Percentiles rank a stretch among this genome's conserved stretches.
Conservation (phyloP, 1,139 yeast genomes). For the Hyphopichia wangnamkhiaoensis region DNA sequence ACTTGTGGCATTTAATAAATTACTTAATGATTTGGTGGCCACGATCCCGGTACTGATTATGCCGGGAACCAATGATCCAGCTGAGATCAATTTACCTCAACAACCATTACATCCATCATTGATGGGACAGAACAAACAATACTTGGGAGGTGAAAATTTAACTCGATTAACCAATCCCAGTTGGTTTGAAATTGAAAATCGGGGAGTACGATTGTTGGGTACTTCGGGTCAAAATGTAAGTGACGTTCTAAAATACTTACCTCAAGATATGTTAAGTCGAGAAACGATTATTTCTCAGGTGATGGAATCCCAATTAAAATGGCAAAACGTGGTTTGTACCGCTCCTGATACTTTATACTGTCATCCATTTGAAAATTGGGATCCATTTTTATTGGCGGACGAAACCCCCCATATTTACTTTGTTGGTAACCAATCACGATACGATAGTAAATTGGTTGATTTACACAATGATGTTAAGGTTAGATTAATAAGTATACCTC, state of each 20-base stretch:
- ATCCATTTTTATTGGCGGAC: slow-evolving; percentile 70
- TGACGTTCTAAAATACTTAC: slow-evolving; percentile 70
- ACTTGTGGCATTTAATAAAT: slow-evolving; percentile 49
- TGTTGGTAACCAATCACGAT: slow-evolving; percentile 78
- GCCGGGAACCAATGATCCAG: slow-evolving; percentile 88
- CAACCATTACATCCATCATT: slow-evolving; percentile 82
- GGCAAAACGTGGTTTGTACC: slow-evolving; percentile 92
- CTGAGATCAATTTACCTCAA: slow-evolving; percentile 83
- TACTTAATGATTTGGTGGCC: slow-evolving; percentile 57
- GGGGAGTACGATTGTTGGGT: slow-evolving; percentile 61
- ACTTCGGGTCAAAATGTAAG: slow-evolving; percentile 83
- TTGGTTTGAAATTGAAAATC: slow-evolving; percentile 54
- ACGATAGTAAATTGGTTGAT: slow-evolving; percentile 35
- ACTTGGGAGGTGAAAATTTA: slow-evolving; percentile 39
- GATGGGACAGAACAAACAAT: slow-evolving; percentile 50
- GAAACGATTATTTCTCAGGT: slow-evolving; percentile 42
- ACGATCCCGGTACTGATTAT: slow-evolving; percentile 70
- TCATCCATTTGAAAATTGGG: slow-evolving; percentile 77
- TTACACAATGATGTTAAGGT: slow-evolving; percentile 34
- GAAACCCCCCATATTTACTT: slow-evolving; percentile 86
- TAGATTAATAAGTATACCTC: slow-evolving; percentile 68
- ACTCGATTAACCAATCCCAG: slow-evolving; percentile 73
- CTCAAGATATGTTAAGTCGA: slow-evolving; percentile 19
- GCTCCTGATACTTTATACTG: slow-evolving; percentile 95
- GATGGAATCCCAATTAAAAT: slow-evolving; percentile 67